Percentiles rank a stretch among this genome's conserved stretches.
phyloP scores from a whole-genome alignment of 2,329 filamentous ascomycete species.

The Sporothrix sp. region DNA sequence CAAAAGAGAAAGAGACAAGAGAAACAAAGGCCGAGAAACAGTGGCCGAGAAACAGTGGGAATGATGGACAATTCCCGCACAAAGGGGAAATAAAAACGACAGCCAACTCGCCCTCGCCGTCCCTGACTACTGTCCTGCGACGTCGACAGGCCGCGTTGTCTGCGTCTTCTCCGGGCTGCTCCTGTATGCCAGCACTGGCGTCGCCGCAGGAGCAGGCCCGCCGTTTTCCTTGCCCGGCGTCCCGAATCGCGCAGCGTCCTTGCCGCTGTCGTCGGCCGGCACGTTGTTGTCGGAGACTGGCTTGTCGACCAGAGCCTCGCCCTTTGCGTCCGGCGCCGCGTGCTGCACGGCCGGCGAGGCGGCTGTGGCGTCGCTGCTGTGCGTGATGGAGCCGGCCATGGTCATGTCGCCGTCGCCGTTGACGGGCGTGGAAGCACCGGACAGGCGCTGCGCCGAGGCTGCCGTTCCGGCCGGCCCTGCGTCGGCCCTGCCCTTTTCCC shows the following conservation, averaged over 20 bases:
- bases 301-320: slow-evolving; percentile 1
- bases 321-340: background rate
- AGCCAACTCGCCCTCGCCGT: too few species aligned
- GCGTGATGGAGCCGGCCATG: slow-evolving; percentile 9
- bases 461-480: background rate
- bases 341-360: slow-evolving; percentile 3
- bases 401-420: slow-evolving; percentile 10
- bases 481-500: slow-evolving; percentile 19
- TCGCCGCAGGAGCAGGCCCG: slow-evolving; percentile 22
- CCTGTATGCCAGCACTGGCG: slow-evolving; percentile 44
- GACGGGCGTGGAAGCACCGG: slow-evolving; percentile 11
- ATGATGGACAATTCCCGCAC: background rate
- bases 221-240: slow-evolving; percentile 18
- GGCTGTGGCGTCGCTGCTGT: slow-evolving; percentile 14
- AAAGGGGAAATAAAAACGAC: background rate
- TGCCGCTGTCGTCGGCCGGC: background rate
- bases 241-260: background rate
- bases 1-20: background rate
- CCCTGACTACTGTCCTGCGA: slow-evolving; percentile 16
- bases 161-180: slow-evolving; percentile 51
- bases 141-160: slow-evolving; percentile 25
- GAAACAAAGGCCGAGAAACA: background rate
- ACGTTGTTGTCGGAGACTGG: background rate
- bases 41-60: background rate
- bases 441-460: slow-evolving; percentile 2